Evolutionary conservation across 1,284 basidiomycete species (phyloP).

Genomic region (Sporisorium reilianum): DNA sequence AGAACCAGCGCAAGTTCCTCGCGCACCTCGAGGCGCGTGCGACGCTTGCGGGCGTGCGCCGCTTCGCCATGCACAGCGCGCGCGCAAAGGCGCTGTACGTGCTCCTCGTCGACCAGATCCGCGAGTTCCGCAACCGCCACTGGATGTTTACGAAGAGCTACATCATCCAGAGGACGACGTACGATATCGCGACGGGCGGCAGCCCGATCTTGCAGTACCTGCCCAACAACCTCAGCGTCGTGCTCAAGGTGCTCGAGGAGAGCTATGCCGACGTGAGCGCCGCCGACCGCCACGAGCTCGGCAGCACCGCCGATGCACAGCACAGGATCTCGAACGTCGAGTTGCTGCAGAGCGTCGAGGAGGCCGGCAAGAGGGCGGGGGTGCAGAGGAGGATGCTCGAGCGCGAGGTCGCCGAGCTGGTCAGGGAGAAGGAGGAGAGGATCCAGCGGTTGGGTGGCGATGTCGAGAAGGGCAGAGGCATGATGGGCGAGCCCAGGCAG

Average conservation of each 20-base stretch:
- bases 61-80: constrained; percentile 48
- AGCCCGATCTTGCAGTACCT: constrained; percentile 64
- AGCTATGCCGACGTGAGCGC: constrained; percentile 36
- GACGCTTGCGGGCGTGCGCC: constrained; percentile 35
- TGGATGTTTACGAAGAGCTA: constrained; percentile 65
- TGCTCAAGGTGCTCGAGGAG: constrained; percentile 58
- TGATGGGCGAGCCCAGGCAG: constrained; percentile 36
- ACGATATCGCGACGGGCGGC: constrained; percentile 65
- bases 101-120: constrained; percentile 61
- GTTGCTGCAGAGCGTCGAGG: constrained; percentile 44
- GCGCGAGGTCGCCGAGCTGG: constrained; percentile 52
- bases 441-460: constrained; percentile 37
- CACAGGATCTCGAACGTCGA: constrained; percentile 35
- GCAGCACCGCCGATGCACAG: constrained; percentile 2
- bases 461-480: constrained; percentile 48
- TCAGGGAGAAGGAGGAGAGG: constrained; percentile 52
- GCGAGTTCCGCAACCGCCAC: constrained; percentile 65
- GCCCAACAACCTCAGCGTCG: constrained; percentile 60
- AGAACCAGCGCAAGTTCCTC: constrained; percentile 59
- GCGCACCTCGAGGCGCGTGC: constrained; percentile 58
- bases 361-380: constrained; percentile 49
- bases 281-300: constrained; percentile 27
- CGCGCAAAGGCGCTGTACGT: constrained; percentile 61
- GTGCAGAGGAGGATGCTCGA: constrained; percentile 52
- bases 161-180: constrained; percentile 63